phyloP scores from a whole-genome alignment of 1,139 yeast genomes.

The Saccharomyces pastorianus region DNA sequence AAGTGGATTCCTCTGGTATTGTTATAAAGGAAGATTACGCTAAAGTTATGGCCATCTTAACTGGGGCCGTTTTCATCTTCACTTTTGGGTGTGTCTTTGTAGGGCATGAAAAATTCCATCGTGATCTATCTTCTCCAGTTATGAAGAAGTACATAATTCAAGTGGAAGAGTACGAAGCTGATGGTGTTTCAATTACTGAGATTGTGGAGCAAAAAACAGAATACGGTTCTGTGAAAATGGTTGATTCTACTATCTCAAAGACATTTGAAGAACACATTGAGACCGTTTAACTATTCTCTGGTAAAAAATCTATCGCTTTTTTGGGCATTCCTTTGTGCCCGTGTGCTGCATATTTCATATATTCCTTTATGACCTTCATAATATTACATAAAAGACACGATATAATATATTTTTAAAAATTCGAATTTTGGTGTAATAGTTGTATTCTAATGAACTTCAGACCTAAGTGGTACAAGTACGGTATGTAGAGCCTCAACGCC shows the following conservation, averaged over 20 bases:
- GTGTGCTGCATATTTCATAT: not conserved
- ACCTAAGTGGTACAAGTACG: no score
- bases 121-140: conserved; percentile 27
- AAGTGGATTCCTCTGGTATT: conserved; percentile 15
- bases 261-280: conserved; percentile 7
- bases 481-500: no score
- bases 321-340: no score
- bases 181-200: conserved; percentile 7
- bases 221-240: conserved; percentile 3
- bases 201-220: conserved; percentile 5
- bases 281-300: not conserved
- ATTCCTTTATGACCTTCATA: not conserved
- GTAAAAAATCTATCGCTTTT: no score
- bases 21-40: conserved; percentile 33
- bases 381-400: no score
- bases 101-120: conserved; percentile 46
- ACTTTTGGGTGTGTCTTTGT: conserved; percentile 38
- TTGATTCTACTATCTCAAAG: conserved; percentile 6
- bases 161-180: conserved; percentile 18
- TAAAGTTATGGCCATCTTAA: conserved; percentile 51
- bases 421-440: no score
- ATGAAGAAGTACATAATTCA: conserved; percentile 23
- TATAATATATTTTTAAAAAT: no score
- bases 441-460: no score
- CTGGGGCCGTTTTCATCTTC: conserved; percentile 50